phyloP scores from a whole-genome alignment of 179 eudicot species.

The Drosera spatulata region DNA sequence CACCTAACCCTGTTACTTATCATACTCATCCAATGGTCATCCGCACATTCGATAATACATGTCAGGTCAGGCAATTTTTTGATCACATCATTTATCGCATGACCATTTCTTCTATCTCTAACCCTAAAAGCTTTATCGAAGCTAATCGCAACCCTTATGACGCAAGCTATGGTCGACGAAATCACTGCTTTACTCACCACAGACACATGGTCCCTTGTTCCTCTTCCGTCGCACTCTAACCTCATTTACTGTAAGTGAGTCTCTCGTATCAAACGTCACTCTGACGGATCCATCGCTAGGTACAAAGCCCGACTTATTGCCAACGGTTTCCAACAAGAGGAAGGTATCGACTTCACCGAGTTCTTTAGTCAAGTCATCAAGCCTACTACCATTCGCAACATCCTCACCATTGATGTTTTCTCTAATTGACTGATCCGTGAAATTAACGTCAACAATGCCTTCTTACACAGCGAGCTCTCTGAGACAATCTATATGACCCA shows the following conservation, averaged over 20 bases:
- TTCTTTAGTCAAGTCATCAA: background rate
- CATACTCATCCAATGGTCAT: no score
- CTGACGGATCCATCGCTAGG: background rate
- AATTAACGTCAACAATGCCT: background rate
- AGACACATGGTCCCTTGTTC: no score
- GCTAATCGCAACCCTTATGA: no score
- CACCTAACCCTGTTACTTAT: no score
- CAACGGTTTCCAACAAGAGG: background rate
- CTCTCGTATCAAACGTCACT: background rate
- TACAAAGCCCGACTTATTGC: background rate
- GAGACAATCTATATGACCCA: background rate
- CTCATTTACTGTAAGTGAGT: background rate
- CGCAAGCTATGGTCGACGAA: no score
- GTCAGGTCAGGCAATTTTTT: no score
- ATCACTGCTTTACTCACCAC: no score
- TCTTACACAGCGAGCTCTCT: background rate
- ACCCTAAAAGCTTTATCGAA: no score
- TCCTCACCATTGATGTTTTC: background rate
- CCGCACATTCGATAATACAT: no score
- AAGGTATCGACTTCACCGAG: background rate
- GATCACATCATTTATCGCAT: no score
- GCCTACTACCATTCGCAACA: background rate
- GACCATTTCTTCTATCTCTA: no score
- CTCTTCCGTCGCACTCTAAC: no score
- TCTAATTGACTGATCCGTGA: background rate